Base-by-base conservation (phyloP, 257 asterid genomes). In the Solanum clarkiae region DNA sequence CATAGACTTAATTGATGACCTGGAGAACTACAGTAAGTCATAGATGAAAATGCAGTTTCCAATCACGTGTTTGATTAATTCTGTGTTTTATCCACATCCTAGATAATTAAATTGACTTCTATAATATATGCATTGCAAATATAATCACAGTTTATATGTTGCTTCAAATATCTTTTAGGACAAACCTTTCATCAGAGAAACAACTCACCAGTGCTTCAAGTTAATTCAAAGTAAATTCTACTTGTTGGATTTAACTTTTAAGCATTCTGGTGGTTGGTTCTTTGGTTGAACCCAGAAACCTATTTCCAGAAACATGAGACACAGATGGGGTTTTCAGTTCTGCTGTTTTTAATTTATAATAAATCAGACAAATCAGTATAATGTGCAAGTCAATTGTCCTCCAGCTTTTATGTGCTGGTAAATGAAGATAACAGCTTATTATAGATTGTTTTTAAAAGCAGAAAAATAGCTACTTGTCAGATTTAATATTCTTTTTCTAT, bases 21-120 rank as follows among this genome's bases (percentile, higher is more conserved):
- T 66, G 12, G 90, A 87, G 60, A 85, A 66, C 82, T 86, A 80
- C 71, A 86, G 99, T 95, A 88, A 94, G 97, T 90, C 84, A 83
- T 85, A 47, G 70, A 49, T 85, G 81, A 60, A 22, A 2, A 11
- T 29, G 3, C 40, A 11, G 36, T 66, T 66, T 36, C 5, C 36
- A 65, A 62, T 83, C 65, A 65, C 68, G 49, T 47, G 66, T 13
- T 54, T 24, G 49, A 68, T 32, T 12, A 11, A 18, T 55, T 47
- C n/a, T 17, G n/a, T 49, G 22, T 66, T 83, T 53, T 40, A 36
- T 83, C 86, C 20, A 22, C 54, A 16, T 40, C 57, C 47, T 49
- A 70, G 24, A 63, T 82, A 47, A 63, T 45, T 65, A 29, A 65
- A 16, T 65, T 65, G 51, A 36, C 10, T 1, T 74, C 13, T 49